A percentile compares a stretch with the other conserved stretches of the same genome.
phyloP scores from a whole-genome alignment of 495 filamentous ascomycete genomes.

The Aspergillus haitiensis region DNA sequence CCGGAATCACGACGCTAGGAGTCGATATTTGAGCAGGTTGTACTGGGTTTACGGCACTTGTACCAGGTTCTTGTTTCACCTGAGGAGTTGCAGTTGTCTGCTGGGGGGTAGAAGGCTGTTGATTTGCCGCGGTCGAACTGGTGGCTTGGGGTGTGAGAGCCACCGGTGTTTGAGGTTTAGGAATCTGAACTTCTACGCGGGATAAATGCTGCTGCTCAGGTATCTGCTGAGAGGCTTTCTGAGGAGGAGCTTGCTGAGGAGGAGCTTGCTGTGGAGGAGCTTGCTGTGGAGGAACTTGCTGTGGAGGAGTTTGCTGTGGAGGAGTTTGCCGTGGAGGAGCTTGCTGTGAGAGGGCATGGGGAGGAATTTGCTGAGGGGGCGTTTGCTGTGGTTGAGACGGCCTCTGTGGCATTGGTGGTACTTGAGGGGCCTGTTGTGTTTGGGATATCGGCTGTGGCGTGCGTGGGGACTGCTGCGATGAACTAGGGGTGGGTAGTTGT shows the following conservation, averaged over 20 bases:
- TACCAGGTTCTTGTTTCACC: slow-evolving; percentile 40
- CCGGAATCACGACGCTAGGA: slow-evolving; percentile 23
- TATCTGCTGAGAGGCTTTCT: too few relatives aligned
- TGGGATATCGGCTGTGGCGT: slow-evolving; percentile 11
- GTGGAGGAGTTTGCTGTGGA: slow-evolving; percentile 14
- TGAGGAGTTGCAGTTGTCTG: slow-evolving; percentile 21
- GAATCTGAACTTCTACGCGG: slow-evolving; percentile 31
- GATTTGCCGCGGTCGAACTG: slow-evolving; percentile 24
- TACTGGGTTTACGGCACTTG: slow-evolving; percentile 14
- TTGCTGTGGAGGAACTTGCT: slow-evolving; percentile 12
- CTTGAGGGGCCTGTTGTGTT: slow-evolving; percentile 14
- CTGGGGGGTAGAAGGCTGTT: slow-evolving; percentile 27
- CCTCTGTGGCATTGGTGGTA: slow-evolving; percentile 10
- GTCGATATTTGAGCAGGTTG: slow-evolving; percentile 23
- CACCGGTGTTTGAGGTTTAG: slow-evolving; percentile 34
- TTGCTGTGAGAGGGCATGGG: slow-evolving; percentile 16
- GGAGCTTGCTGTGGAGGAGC: slow-evolving; percentile 24
- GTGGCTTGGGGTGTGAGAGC: slow-evolving; percentile 30
- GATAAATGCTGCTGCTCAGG: slow-evolving; percentile 19
- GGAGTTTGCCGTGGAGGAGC: slow-evolving; percentile 21
- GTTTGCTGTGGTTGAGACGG: slow-evolving; percentile 18
- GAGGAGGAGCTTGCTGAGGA: slow-evolving; percentile 24
- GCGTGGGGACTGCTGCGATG: slow-evolving; percentile 18
- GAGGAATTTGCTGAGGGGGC: slow-evolving; percentile 15
- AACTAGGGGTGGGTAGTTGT: slow-evolving; percentile 11